Evolutionary conservation across 2,329 filamentous ascomycete genomes (phyloP), one percentile per base, ranked within the genome.

Genomic region (Incumbomyces delicatus): DNA sequence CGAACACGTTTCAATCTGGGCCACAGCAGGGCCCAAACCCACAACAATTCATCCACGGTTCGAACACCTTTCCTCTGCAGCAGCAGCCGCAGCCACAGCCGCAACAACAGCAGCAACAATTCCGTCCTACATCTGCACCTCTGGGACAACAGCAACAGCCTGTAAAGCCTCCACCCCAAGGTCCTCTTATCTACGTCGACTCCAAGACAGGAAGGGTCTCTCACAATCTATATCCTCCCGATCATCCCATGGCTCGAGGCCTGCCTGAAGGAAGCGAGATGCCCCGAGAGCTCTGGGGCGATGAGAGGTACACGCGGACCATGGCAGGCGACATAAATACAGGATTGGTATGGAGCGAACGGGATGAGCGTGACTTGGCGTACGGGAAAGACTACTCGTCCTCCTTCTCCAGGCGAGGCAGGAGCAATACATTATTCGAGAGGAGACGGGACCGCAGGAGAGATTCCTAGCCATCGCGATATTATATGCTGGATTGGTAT

Each of bases 181-280:
- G 41, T 12, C 13, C 13, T 11, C n/a, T 33, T 8, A 45, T 48
- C 34, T 52, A 53, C 27, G 32, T 51, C 31, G 53, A 55, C 43
- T 8, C 50, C 36, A 55, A 55, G 30, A 55, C 53, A 13, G 53
- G 53, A 35, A 53, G 50, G 32, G 16, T 51, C 20, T 50, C 50
- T 27, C 41, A 53, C 31, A 48, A 53, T 44, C 50, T 55, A 50
- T 47, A 46, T 32, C 53, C 53, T 14, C 53, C 53, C 6, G 53
- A 55, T 20, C 39, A 47, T 37, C 46, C 42, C 2, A 32, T 48
- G 32, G 40, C 46, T n/a, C 34, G 34, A 2, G 20, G 27, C 13
- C 11, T n/a, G 5, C 20, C 36, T 7, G 11, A 39, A 13, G 36
- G 12, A 18, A 18, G 29, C 22, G 43, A 27, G 12, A 22, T 6